These are phyloP conservation scores for Bacterosira constricta DNA, from an alignment of 108 stramenopile species.

Conservation along the genomic window DNA sequence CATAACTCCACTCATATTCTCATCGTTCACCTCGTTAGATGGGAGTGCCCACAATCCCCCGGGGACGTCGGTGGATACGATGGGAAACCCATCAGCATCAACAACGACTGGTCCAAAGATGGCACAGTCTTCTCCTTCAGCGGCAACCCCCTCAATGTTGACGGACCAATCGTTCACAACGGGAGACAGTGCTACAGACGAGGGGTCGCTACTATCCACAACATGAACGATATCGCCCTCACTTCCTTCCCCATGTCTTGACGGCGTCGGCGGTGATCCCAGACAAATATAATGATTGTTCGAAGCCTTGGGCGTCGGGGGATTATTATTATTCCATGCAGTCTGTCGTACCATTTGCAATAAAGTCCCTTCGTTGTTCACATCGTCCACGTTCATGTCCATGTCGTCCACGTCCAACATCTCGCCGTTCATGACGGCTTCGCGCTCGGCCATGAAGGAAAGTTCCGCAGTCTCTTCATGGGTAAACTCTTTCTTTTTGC, in stretches of 20 bases:
- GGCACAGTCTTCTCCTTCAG: too few relatives aligned
- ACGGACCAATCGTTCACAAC: too few relatives aligned
- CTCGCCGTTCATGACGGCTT: neutral
- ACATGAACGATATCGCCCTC: too few relatives aligned
- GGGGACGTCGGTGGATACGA: neutral
- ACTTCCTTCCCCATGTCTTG: too few relatives aligned
- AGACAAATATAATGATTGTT: neutral
- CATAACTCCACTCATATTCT: neutral
- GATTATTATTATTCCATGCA: neutral
- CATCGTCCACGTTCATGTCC: too few relatives aligned
- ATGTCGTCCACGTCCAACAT: neutral
- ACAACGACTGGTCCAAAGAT: too few relatives aligned
- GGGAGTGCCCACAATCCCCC: conserved; percentile 30
- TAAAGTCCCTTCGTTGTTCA: neutral
- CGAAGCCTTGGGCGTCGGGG: neutral
- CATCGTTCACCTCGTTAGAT: neutral
- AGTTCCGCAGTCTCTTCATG: neutral
- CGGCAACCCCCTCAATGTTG: too few relatives aligned
- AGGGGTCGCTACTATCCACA: neutral
- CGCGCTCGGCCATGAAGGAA: conserved; percentile 6
- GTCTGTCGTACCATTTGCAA: neutral
- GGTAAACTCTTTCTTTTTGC: too few relatives aligned
- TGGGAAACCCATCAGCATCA: neutral
- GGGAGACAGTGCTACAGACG: neutral
- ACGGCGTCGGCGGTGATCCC: neutral